A percentile compares a stretch with the other conserved stretches of the same genome.
phyloP scores from a whole-genome alignment of 2,329 filamentous ascomycete genomes.

The Diplodia seriata region DNA sequence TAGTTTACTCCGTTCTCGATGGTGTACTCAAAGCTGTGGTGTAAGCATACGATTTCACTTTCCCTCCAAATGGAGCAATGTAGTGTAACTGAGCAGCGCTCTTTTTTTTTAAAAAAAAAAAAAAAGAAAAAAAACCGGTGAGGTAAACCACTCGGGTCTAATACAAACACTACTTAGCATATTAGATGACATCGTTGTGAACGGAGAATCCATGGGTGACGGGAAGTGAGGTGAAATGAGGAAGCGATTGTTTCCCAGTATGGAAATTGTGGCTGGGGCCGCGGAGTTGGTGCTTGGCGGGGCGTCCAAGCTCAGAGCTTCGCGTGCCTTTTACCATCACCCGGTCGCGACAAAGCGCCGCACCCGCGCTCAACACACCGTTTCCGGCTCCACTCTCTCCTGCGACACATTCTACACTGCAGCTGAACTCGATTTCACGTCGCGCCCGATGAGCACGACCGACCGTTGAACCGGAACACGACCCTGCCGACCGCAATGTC shows the following conservation, averaged over 20 bases:
- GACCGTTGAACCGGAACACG: constrained; percentile 13
- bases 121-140: too few species aligned
- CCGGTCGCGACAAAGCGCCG: constrained; percentile 26
- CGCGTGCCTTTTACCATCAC: constrained; percentile 27
- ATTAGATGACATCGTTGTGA: background rate
- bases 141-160: too few species aligned
- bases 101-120: too few species aligned
- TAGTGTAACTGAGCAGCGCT: too few species aligned
- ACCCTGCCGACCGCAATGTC: constrained; percentile 32
- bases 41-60: too few species aligned
- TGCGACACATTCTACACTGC: background rate
- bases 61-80: too few species aligned
- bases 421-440: background rate
- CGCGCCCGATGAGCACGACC: constrained; percentile 15
- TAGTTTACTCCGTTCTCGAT: too few species aligned
- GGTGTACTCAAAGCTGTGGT: too few species aligned
- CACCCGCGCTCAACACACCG: background rate
- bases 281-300: constrained; percentile 8
- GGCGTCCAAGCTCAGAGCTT: constrained; percentile 28
- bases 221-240: background rate
- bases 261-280: constrained; percentile 9
- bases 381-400: constrained; percentile 3
- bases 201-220: background rate
- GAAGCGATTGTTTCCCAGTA: constrained; percentile 6
- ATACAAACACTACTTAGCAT: background rate